Conservation (phyloP, 202 grass and related monocot genomes). For the Eragrostis tef region DNA sequence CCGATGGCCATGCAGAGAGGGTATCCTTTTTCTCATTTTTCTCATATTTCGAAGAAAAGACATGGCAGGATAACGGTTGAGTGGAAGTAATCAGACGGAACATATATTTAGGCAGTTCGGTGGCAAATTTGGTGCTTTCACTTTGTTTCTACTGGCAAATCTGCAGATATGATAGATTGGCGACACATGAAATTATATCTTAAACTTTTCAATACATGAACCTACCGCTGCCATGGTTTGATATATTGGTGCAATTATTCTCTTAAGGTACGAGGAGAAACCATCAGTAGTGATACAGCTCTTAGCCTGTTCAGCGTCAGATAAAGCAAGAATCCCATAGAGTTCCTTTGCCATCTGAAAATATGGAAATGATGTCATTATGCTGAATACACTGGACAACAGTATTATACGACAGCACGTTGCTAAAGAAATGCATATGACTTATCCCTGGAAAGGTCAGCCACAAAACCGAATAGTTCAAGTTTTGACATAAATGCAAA, state of each 20-base stretch:
- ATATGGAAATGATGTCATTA: constrained; percentile 33
- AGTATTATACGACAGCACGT: constrained; percentile 3
- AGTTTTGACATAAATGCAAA: not conserved
- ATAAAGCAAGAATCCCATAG: constrained; percentile 84
- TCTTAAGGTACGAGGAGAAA: constrained; percentile 68
- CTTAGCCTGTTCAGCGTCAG: constrained; percentile 63
- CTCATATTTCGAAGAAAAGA: too few relatives aligned
- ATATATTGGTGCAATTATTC: constrained; percentile 89
- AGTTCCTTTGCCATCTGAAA: constrained; percentile 95
- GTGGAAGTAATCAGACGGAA: too few relatives aligned
- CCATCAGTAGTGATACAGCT: constrained; percentile 61
- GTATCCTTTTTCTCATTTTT: too few relatives aligned
- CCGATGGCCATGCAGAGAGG: too few relatives aligned
- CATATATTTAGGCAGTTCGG: too few relatives aligned
- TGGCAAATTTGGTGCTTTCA: too few relatives aligned
- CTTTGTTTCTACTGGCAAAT: too few relatives aligned
- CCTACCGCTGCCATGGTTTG: constrained; percentile 70
- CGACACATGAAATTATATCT: too few relatives aligned
- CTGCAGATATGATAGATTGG: too few relatives aligned
- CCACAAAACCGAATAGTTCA: too few relatives aligned
- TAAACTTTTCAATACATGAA: constrained; percentile 21
- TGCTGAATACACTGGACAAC: constrained; percentile 20
- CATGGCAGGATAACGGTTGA: too few relatives aligned
- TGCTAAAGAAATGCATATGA: constrained; percentile 31
- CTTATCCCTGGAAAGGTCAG: not conserved